These are phyloP conservation scores for Apiospora arundinis DNA, from an alignment of 2,329 filamentous ascomycete genomes.

Conservation along the genomic window DNA sequence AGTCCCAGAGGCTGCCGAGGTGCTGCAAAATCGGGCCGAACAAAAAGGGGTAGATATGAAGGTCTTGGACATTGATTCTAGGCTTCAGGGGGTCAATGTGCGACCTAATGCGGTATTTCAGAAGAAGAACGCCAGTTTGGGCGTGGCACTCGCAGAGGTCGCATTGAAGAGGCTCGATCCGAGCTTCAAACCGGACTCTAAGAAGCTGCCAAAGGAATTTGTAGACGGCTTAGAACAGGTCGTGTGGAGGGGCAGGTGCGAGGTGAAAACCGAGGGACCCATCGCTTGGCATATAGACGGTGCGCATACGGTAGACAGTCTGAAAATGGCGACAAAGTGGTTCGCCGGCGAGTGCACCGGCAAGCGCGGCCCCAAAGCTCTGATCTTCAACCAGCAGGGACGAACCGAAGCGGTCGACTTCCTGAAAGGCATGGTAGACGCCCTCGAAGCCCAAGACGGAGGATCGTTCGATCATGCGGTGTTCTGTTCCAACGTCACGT, in stretches of 20 bases:
- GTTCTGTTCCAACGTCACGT: conserved; percentile 81
- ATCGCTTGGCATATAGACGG: conserved; percentile 90
- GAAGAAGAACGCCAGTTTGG: conserved; percentile 59
- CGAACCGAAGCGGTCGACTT: conserved; percentile 36
- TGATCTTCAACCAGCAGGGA: conserved; percentile 69
- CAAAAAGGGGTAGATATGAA: conserved; percentile 58
- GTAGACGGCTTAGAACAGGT: conserved; percentile 76
- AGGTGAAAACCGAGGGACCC: conserved; percentile 58
- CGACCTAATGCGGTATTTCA: conserved; percentile 63
- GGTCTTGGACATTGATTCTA: conserved; percentile 53
- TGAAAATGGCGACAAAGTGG: conserved; percentile 82
- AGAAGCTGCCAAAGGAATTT: conserved; percentile 66
- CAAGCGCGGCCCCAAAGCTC: conserved; percentile 48
- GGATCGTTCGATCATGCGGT: conserved; percentile 72
- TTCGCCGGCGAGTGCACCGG: conserved; percentile 62
- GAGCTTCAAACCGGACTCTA: conserved; percentile 31
- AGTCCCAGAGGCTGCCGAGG: conserved; percentile 49
- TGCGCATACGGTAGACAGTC: conserved; percentile 90
- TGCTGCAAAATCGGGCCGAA: conserved; percentile 56
- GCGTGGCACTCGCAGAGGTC: conserved; percentile 57
- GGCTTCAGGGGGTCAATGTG: conserved; percentile 54
- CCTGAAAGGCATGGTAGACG: conserved; percentile 52
- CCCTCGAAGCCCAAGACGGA: conserved; percentile 40
- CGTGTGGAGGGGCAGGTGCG: conserved; percentile 81
- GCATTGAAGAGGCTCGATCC: conserved; percentile 54